These are phyloP conservation scores for Fusarium bulbicola DNA, from an alignment of 2,329 filamentous ascomycete genomes.

Conservation along the genomic window DNA sequence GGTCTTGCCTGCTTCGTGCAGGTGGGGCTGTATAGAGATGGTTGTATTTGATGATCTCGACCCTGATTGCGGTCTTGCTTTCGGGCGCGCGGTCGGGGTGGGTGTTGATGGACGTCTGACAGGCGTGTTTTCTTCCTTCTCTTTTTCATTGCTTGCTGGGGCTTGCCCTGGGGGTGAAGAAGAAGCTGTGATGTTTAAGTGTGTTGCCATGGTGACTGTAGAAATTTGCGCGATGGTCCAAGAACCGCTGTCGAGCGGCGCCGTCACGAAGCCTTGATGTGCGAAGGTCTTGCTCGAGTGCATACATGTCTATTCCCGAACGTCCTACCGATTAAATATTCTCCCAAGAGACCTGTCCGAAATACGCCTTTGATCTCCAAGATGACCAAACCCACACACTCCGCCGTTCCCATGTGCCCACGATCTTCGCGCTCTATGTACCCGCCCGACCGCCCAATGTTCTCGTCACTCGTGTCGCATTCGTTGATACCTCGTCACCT, in stretches of 20 bases:
- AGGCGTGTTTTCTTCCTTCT: slow-evolving; percentile 65
- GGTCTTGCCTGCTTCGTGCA: slow-evolving; percentile 45
- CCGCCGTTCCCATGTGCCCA: neutral
- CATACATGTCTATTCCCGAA: neutral
- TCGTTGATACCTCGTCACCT: neutral
- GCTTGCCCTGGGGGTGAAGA: slow-evolving; percentile 61
- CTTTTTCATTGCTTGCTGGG: slow-evolving; percentile 66
- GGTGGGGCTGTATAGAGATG: slow-evolving; percentile 78
- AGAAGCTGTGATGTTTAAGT: slow-evolving; percentile 46
- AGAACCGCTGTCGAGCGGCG: rapidly evolving
- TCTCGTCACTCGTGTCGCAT: neutral
- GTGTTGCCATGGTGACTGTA: neutral
- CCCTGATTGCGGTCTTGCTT: slow-evolving; percentile 75
- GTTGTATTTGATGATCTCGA: slow-evolving; percentile 88
- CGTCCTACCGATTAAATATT: neutral
- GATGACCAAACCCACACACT: neutral
- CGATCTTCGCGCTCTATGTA: neutral
- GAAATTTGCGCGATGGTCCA: rapidly evolving
- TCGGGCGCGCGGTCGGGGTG: slow-evolving; percentile 82
- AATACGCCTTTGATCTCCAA: neutral
- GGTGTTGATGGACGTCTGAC: slow-evolving; percentile 92
- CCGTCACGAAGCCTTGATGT: too few relatives aligned
- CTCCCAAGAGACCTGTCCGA: neutral
- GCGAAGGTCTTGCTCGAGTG: too few relatives aligned
- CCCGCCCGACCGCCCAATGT: neutral